A percentile compares a stretch with the other conserved stretches of the same genome.
phyloP scores from a whole-genome alignment of 1,284 basidiomycete genomes.

The Trichosporon ovoides region DNA sequence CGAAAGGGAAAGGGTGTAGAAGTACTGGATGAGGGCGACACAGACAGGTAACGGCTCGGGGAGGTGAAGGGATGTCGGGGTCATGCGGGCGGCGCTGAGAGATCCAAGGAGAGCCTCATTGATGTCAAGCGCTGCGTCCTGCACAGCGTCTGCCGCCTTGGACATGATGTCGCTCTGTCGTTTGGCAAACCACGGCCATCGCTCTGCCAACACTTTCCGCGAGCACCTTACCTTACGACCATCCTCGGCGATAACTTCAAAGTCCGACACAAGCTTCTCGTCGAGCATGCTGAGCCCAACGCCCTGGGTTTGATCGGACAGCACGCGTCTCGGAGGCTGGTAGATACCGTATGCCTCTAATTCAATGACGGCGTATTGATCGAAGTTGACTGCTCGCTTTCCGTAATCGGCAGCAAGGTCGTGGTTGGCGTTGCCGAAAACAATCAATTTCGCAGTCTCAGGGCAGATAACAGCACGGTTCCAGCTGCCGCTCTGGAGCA shows the following conservation, averaged over 20 bases:
- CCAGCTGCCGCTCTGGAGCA: slow-evolving; percentile 76
- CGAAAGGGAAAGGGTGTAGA: slow-evolving; percentile 77
- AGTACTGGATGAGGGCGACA: slow-evolving; percentile 82
- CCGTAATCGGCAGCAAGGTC: slow-evolving; percentile 92
- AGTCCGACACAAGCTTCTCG: slow-evolving; percentile 70
- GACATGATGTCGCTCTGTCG: slow-evolving; percentile 52
- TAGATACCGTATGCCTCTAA: slow-evolving; percentile 91
- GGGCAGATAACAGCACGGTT: slow-evolving; percentile 79
- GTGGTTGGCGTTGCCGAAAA: slow-evolving; percentile 80
- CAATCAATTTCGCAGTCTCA: slow-evolving; percentile 69
- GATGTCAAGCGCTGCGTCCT: slow-evolving; percentile 32
- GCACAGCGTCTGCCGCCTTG: slow-evolving; percentile 22
- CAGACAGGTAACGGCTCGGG: slow-evolving; percentile 86
- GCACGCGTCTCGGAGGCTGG: slow-evolving; percentile 67
- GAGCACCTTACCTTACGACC: slow-evolving; percentile 76
- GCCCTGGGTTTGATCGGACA: slow-evolving; percentile 59
- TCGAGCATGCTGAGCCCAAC: slow-evolving; percentile 72
- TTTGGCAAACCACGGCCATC: slow-evolving; percentile 90
- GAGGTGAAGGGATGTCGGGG: slow-evolving; percentile 67
- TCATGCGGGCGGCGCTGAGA: slow-evolving; percentile 37
- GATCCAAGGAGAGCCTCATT: slow-evolving; percentile 37
- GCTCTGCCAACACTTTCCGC: slow-evolving; percentile 69
- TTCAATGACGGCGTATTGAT: slow-evolving; percentile 83
- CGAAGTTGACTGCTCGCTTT: slow-evolving; percentile 79
- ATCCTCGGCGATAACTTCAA: slow-evolving; percentile 86